phyloP scores from a whole-genome alignment of 345 rosid species.

The Gossypium arboreum region DNA sequence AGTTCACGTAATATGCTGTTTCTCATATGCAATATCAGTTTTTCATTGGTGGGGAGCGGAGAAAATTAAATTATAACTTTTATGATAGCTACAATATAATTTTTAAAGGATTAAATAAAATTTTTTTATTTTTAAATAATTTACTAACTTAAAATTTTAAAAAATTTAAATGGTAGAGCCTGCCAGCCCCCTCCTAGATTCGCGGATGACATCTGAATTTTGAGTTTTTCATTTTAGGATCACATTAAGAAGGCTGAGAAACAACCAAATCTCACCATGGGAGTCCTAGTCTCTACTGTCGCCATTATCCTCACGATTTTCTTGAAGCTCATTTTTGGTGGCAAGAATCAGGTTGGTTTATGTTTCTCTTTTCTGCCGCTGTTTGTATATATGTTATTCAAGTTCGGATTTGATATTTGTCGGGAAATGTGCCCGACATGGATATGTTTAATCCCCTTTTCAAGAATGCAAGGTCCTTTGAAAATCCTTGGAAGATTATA shows the following conservation, averaged over 20 bases:
- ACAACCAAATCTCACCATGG: slow-evolving; percentile 61
- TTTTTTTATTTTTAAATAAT: too few species aligned
- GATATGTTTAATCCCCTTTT: too few species aligned
- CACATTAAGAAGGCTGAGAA: slow-evolving; percentile 64
- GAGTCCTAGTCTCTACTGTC: slow-evolving; percentile 47
- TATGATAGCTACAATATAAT: too few species aligned
- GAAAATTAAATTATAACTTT: too few species aligned
- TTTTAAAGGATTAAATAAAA: too few species aligned
- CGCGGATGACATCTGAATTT: neutral
- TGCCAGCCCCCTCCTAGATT: too few species aligned
- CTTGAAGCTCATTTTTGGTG: slow-evolving; percentile 55
- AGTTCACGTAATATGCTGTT: slow-evolving; percentile 18
- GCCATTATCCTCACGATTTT: slow-evolving; percentile 43
- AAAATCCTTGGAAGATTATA: too few species aligned
- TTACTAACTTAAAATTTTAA: too few species aligned
- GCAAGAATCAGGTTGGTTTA: slow-evolving; percentile 53
- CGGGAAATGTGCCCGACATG: too few species aligned
- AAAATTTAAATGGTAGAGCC: too few species aligned
- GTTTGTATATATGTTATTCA: neutral
- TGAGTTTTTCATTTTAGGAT: slow-evolving; percentile 32
- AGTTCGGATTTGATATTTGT: neutral
- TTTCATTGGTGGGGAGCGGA: neutral
- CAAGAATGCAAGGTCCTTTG: too few species aligned
- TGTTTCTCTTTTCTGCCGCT: neutral
- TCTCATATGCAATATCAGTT: neutral